Evolutionary conservation across 1,139 yeast genomes (phyloP), one percentile per base, ranked within the genome.

Genomic region (Pichia norvegensis): DNA sequence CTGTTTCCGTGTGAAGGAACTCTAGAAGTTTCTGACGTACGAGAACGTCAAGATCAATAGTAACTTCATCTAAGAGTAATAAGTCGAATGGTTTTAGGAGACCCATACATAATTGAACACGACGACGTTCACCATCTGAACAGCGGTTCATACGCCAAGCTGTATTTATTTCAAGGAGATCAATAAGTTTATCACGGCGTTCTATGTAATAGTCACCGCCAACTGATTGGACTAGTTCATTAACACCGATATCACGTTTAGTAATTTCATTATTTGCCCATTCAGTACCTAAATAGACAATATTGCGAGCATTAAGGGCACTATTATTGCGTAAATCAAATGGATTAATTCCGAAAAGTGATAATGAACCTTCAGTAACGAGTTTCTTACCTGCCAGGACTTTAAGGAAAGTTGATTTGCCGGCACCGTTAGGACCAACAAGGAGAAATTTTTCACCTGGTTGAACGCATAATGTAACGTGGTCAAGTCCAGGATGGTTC

Each of bases 371-470:
- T 29, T 75, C 70, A 46, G 81, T 79, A 51, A 95, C 83, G 50
- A 92, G 72, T 3, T 95, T 87, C 59, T 90, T 92, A 9, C 98
- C 98, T 1, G 97, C 95, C 29, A 92, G 68, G 14, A 92, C 75
- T 59, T 81, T 78, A 52, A 92, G 70, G 41, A 92, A 65, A 0
- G 98, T 92, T 1, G 96, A 85, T 63, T 92, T 92, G 6, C 98
- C 98, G 2, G 98, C 97, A 21, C 98, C 98, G 59, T 92, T 92
- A 27, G 97, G 95, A 0, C 98, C 98, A 36, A 92, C 73, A 13
- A 92, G 65, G 41, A 92, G 69, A 20, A 90, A 79, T 49, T 95
- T 74, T 1, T 92, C 76, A 7, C 85, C 81, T 74, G 85, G 78
- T 1, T 81, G 79, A 19, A 92, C 70, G 14, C 67, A 56, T 40